phyloP scores from a whole-genome alignment of 441 rosid species.

The Pelargonium citronellum region DNA sequence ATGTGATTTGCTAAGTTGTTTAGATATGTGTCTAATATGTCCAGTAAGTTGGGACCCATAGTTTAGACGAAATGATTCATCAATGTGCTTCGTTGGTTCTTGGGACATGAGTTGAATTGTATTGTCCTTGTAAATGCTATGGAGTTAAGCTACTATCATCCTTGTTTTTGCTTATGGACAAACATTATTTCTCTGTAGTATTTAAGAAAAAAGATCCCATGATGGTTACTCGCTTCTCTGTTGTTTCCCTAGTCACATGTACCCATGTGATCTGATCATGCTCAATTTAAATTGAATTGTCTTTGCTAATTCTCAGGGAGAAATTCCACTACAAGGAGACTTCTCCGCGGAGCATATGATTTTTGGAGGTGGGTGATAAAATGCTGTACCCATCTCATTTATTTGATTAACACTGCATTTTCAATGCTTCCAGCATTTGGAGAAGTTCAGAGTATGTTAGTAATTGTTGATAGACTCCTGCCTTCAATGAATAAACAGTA shows the following conservation, averaged over 20 bases:
- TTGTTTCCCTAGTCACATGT: background rate
- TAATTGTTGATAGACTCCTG: background rate
- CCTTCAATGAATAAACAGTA: background rate
- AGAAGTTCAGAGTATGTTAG: background rate
- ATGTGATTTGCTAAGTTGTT: background rate
- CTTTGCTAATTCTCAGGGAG: conserved; percentile 1
- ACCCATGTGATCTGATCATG: background rate
- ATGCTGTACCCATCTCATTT: background rate
- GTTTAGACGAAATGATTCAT: background rate
- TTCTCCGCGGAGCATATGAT: conserved; percentile 10
- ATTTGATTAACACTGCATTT: background rate
- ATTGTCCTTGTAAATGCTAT: background rate
- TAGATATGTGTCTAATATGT: background rate
- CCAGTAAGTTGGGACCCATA: conserved; percentile 2
- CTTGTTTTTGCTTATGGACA: too few relatives aligned
- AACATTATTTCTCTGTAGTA: background rate
- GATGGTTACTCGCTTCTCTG: background rate
- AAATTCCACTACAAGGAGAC: conserved; percentile 10
- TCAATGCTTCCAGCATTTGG: background rate
- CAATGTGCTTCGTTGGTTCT: background rate
- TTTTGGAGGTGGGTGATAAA: conserved; percentile 6
- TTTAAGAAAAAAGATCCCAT: background rate
- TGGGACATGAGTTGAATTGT: too few relatives aligned
- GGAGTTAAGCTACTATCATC: background rate
- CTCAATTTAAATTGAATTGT: background rate